Evolutionary conservation across 495 filamentous ascomycete species (phyloP), one percentile per base, ranked within the genome.

Genomic region (Beverwykella pulmonaria): DNA sequence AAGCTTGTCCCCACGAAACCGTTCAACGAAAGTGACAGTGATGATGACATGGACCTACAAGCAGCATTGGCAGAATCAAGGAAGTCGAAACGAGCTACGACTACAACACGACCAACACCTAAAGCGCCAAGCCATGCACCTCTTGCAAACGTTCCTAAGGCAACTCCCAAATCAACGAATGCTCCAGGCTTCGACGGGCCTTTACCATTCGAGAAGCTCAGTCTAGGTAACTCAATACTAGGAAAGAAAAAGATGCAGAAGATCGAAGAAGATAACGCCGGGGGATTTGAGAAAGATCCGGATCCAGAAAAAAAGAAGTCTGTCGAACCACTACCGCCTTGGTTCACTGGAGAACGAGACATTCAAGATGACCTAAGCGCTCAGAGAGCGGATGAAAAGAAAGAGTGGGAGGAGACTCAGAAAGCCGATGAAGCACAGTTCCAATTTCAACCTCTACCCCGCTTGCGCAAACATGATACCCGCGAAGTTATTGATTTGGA

Each of bases 141-240:
- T 54, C 17, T 19, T 14, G 73, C 77, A n/a, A n/a, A n/a, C 41
- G 62, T 68, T 2, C 34, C 64, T 9, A 61, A 63, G 47, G 22
- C 60, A 8, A 26, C 56, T 34, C 25, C 54, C n/a, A 54, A 61
- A 27, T 12, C 55, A 25, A 17, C 75, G 74, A 77, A 79, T 32
- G 79, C 79, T 61, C 81, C 82, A 70, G 79, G 80, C 7, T 92
- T 95, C 73, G 83, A 84, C 71, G 93, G 93, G 0, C 91, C 93
- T 1, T 78, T 98, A 17, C 93, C 93, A 0, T 98, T 98, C 70
- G 91, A 97, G 74, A 90, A 88, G 49, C 80, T 98, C 1, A 84
- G 91, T 71, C 84, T 93, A 67, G 82, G 82, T 61, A 79, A 83
- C 74, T 82, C 80, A 20, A 79, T 88, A 17, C 82, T 86, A 55